Conservation (phyloP, 2,329 filamentous ascomycete genomes). For the Trichocomaceae sp. region DNA sequence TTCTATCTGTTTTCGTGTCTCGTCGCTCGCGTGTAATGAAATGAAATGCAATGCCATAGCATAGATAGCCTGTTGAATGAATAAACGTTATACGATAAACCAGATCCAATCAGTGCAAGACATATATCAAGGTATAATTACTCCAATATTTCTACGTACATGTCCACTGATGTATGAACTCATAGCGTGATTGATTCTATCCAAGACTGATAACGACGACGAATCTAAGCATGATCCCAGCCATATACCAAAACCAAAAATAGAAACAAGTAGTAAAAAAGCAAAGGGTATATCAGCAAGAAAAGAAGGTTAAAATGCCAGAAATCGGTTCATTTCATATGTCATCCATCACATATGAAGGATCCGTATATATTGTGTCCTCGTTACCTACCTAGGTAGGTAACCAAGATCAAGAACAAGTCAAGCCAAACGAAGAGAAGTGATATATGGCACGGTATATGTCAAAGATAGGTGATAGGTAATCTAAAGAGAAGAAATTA, state of each 20-base stretch:
- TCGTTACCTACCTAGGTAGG: neutral
- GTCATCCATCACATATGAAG: neutral
- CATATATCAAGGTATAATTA: too few relatives aligned
- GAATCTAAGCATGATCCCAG: neutral
- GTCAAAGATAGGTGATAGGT: neutral
- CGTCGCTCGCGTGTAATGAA: neutral
- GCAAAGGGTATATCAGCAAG: neutral
- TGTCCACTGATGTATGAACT: neutral
- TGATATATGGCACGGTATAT: too few relatives aligned
- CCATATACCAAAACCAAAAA: neutral
- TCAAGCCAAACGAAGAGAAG: neutral
- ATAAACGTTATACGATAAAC: neutral
- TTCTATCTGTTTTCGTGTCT: neutral
- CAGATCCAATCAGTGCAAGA: neutral
- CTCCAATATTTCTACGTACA: too few relatives aligned
- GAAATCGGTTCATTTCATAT: neutral
- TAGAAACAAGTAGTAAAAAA: neutral
- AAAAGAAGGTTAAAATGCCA: neutral
- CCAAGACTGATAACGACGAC: neutral
- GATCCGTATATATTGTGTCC: neutral
- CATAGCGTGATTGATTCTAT: neutral
- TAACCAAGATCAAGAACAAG: neutral
- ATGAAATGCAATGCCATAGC: neutral
- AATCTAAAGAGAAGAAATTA: neutral
- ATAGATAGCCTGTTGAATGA: neutral